Conservation (phyloP, 179 eudicot species). For the Beta macrorhiza region DNA sequence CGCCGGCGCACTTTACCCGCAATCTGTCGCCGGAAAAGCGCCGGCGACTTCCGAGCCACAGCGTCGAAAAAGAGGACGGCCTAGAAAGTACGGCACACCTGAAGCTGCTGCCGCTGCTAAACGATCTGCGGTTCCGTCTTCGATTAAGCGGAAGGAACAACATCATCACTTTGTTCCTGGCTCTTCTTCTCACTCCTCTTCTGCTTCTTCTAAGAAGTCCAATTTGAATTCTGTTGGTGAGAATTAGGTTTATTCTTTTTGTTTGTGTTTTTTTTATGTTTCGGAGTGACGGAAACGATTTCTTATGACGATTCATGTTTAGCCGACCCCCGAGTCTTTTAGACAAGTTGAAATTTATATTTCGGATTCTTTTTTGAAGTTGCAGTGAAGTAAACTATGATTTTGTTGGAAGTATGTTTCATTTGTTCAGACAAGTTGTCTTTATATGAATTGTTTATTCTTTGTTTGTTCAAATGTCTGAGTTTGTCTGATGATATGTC, state of each 20-base stretch:
- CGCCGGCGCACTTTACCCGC: conserved; percentile 37
- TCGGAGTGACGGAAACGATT: too few relatives aligned
- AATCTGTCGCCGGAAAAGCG: conserved; percentile 48
- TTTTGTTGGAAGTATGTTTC: neutral
- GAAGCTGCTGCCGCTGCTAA: conserved; percentile 74
- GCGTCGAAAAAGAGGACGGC: conserved; percentile 64
- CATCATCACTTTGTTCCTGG: conserved; percentile 19
- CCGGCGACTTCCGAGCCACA: conserved; percentile 47
- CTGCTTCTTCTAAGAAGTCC: conserved; percentile 47
- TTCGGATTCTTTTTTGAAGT: neutral
- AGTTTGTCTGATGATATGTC: neutral
- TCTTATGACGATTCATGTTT: too few relatives aligned
- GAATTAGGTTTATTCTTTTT: neutral
- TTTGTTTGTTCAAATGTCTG: neutral
- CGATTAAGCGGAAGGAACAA: conserved; percentile 36
- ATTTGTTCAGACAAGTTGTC: neutral
- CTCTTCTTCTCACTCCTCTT: conserved; percentile 29
- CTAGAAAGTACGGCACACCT: conserved; percentile 68
- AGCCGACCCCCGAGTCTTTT: too few relatives aligned
- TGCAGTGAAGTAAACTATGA: too few relatives aligned
- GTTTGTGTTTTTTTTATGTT: neutral
- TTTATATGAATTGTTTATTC: neutral
- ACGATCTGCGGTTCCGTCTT: conserved; percentile 38
- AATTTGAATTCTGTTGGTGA: conserved; percentile 43
- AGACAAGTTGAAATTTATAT: too few relatives aligned